Base-by-base conservation (phyloP, 2,329 filamentous ascomycete genomes). In the Ophiostoma sp. region DNA sequence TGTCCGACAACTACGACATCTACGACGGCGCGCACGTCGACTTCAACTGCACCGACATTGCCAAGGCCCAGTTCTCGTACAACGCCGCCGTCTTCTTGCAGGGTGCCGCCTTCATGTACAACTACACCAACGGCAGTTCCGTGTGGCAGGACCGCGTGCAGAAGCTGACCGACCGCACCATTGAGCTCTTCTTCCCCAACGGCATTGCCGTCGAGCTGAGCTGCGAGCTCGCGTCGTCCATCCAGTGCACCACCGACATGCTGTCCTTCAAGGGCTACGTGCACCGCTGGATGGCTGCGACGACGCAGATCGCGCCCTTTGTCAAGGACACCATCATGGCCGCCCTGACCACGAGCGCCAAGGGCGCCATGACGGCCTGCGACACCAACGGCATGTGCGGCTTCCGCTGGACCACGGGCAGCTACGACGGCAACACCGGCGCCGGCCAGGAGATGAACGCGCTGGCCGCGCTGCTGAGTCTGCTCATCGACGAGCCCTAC, bases 201-300 rank as follows among this genome's bases (percentile, higher is more conserved):
- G 83, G 83, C 62, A 82, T 90, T 73, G 87, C 90, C 74, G 87
- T 81, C 71, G 91, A 94, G 78, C 79, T 86, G 2, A 82, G 87
- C 20, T 94, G 91, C 79, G 90, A 93, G 74, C 73, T 75, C 20
- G 3, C 54, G 6, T 75, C 77, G n/a, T 70, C 71, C 71, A 69
- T 75, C 33, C 79, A 83, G 2, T 94, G 92, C 81, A 89, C 89
- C 71, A 83, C 85, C 67, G 92, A 94, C 75, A 90, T 93, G 82
- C 79, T 86, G 71, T 86, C 87, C 1, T 93, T 90, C 84, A 92
- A 92, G 79, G 89, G 89, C 60, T 88, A 89, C 71, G 81, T 91
- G n/a, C 83, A 87, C 74, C 85, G 88, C 57, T 91, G 89, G 87
- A 81, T 92, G 74, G 82, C 86, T 4, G 82, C 84, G 31, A 83